Base-by-base conservation (phyloP, 2,329 filamentous ascomycete species). In the Chaetothyriales sp. region DNA sequence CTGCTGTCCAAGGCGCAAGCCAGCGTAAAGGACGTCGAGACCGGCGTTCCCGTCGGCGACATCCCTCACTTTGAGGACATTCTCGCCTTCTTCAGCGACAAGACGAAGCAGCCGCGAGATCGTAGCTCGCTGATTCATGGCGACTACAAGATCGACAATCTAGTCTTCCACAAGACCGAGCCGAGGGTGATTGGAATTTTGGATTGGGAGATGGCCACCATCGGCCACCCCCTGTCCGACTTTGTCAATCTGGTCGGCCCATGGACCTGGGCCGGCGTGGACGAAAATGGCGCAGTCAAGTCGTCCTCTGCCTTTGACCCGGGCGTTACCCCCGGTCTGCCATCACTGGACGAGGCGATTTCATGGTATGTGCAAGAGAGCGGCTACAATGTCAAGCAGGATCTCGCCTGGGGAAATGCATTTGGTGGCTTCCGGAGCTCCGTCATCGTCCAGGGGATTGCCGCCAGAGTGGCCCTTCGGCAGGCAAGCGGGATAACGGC, bases 201-300 rank as follows among this genome's bases (percentile, higher is more conserved):
- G 4, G 90, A 96, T 69, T 96, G 90, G 90, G 92, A 96, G 71
- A 94, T 96, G 86, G 87, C 87, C 39, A 96, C 90, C 0, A 81
- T 95, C 50, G 90, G 92, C 18, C 90, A 96, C 65, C 90, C 90
- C 1, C 77, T 95, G 18, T 89, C 85, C 5, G 90, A 96, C 65
- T 72, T 96, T 44, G 81, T 81, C 65, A 96, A 96, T 67, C 73
- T 95, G 60, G 70, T 65, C 50, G 64, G 66, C 49, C 64, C 68
- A 5, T 68, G 66, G 57, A 32, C 53, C n/a, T 61, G 59, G 59
- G 55, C 60, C 63, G 26, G 63, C 66, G 49, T 66, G 66, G 44
- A 51, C 57, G 64, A 25, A 65, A 68, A 20, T 45, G 43, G 43
- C 2, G 10, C 10, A n/a, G 10, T 18, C 19, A 47, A 20, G 68